Evolutionary conservation across 257 asterid species (phyloP), one percentile per base, ranked within the genome.

Genomic region (Nemophila menziesii): DNA sequence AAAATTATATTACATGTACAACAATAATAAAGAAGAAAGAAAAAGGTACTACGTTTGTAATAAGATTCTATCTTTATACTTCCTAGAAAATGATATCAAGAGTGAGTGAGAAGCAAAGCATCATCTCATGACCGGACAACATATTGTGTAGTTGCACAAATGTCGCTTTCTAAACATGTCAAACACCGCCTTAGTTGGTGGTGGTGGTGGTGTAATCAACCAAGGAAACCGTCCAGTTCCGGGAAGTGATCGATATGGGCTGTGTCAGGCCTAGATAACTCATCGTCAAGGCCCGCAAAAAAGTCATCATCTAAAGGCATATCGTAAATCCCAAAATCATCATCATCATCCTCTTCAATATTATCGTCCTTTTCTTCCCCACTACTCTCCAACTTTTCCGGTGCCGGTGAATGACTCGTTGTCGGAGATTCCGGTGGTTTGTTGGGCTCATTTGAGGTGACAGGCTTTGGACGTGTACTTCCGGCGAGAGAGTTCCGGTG

Each of bases 401-500:
- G 64, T 52, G 62, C 70, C 44, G 72, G 65, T 2, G 77, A 73
- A 19, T 38, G 53, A 44, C 58, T 56, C 5, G 54, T 34, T 16
- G 63, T 51, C 16, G 83, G 65, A 8, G 76, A 67, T 2, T 62
- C 60, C 37, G 68, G 72, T 16, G 80, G 53, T 33, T 70, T 76
- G 45, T 11, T 56, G 44, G 72, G 38, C 7, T 71, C 82, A 1
- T 64, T 77, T 16, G 74, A 36, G 27, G 54, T 41, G 17, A 51
- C 41, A 15, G 65, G 71, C 66, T 78, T 89, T 22, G 53, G 80
- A 4, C 97, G 90, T 17, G 77, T 75, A 66, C 86, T 71, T 5
- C 95, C 95, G 64, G 97, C 93, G 24, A 80, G 90, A 0, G 93
- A 78, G 56, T 80, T 83, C 56, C 93, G 90, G 74, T 83, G 92